Percentiles rank a stretch among this genome's conserved stretches.
Conservation (phyloP, 441 rosid species). For the Bruguiera hainesii region DNA sequence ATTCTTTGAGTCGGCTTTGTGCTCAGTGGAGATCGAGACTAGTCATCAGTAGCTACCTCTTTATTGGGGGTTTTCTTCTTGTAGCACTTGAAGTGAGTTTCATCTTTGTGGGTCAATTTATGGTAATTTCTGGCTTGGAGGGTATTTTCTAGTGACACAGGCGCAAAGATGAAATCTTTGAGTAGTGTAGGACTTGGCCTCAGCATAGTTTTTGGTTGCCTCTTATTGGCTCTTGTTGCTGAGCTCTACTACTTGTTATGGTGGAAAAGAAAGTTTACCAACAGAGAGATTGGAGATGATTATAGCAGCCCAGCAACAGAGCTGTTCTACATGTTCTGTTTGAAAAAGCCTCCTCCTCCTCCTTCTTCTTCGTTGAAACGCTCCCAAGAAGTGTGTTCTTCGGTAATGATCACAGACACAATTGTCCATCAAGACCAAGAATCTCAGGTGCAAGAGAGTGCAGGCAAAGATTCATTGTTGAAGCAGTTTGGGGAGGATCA, state of each 20-base stretch:
- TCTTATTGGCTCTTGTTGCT: constrained; percentile 66
- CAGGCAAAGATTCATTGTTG: constrained; percentile 38
- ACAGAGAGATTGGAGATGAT: constrained; percentile 47
- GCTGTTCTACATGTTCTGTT: constrained; percentile 70
- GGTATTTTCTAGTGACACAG: constrained; percentile 16
- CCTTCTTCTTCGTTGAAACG: constrained; percentile 38
- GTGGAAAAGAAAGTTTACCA: constrained; percentile 66
- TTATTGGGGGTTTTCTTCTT: constrained; percentile 15
- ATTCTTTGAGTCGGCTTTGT: constrained; percentile 18
- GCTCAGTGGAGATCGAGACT: constrained; percentile 31
- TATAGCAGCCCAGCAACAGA: constrained; percentile 64
- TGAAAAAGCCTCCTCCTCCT: constrained; percentile 49
- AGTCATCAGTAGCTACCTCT: constrained; percentile 14
- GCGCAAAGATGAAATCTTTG: constrained; percentile 65
- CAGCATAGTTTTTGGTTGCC: constrained; percentile 80
- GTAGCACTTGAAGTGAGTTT: constrained; percentile 4
- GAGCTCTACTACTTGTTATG: constrained; percentile 88
- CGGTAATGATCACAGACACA: constrained; percentile 33
- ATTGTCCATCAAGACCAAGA: constrained; percentile 31
- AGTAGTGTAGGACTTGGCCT: constrained; percentile 88
- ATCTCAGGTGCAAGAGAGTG: constrained; percentile 17
- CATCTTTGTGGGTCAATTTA: not conserved
- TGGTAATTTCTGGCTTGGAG: constrained; percentile 5
- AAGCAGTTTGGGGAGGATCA: constrained; percentile 37
- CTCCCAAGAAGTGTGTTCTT: constrained; percentile 34